Conservation (phyloP, 2,329 filamentous ascomycete genomes). For the Tolypocladium tropicale region DNA sequence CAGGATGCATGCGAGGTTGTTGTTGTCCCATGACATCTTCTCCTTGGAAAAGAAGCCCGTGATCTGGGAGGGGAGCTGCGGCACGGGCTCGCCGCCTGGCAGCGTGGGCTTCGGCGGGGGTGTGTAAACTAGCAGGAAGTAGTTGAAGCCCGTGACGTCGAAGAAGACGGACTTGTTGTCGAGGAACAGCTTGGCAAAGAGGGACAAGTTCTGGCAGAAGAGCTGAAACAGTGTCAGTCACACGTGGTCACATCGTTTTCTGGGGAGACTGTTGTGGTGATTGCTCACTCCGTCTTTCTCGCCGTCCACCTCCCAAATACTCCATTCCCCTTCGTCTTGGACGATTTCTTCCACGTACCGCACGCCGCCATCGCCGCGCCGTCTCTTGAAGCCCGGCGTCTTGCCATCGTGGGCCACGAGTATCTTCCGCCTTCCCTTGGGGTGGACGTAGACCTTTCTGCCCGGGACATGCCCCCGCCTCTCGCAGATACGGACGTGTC, state of each 20-base stretch:
- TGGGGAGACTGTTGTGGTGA: neutral
- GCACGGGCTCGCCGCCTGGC: slow-evolving; percentile 2
- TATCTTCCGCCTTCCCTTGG: slow-evolving; percentile 31
- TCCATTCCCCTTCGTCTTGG: slow-evolving; percentile 61
- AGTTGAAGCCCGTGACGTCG: slow-evolving; percentile 88
- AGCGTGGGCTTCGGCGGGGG: slow-evolving; percentile 20
- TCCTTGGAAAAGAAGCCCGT: slow-evolving; percentile 99
- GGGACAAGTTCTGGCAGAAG: slow-evolving; percentile 88
- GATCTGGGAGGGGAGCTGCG: slow-evolving; percentile 32
- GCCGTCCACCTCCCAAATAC: slow-evolving; percentile 88
- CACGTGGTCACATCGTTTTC: neutral
- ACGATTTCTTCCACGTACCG: slow-evolving; percentile 33
- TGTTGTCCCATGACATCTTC: slow-evolving; percentile 97
- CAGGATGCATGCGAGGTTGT: slow-evolving; percentile 93
- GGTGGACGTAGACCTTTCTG: slow-evolving; percentile 60
- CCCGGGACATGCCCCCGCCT: slow-evolving; percentile 47
- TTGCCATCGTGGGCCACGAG: slow-evolving; percentile 22
- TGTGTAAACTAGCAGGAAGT: slow-evolving; percentile 80
- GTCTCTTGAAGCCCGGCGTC: slow-evolving; percentile 24
- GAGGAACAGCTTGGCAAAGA: slow-evolving; percentile 95
- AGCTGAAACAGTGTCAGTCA: slow-evolving; percentile 34
- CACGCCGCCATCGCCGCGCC: slow-evolving; percentile 22
- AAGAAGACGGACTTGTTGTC: slow-evolving; percentile 99
- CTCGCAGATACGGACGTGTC: slow-evolving; percentile 49
- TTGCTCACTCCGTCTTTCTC: slow-evolving; percentile 61